Evolutionary conservation across 192 early-diverging fungal species (phyloP).

Genomic region (Allomyces javanicus): DNA sequence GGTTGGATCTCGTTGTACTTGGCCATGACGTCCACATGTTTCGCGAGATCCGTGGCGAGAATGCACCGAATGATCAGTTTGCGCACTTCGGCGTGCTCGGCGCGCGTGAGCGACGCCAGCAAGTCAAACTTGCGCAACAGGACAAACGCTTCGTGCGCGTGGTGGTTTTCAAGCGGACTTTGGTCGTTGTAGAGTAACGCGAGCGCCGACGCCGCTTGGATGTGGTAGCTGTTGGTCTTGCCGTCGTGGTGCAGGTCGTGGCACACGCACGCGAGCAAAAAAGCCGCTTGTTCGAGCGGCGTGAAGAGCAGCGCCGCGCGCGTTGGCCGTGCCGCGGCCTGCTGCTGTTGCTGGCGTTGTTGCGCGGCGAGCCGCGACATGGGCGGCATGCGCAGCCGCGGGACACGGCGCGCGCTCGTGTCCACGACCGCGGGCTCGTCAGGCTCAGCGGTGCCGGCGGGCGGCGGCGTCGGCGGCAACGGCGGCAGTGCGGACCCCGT

Average conservation of each 20-base stretch:
- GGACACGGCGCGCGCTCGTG: neutral
- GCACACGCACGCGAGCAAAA: neutral
- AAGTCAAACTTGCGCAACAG: conserved; percentile 9
- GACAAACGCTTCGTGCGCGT: conserved; percentile 3
- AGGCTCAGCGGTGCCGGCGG: neutral
- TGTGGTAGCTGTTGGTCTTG: neutral
- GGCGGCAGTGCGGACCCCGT: neutral
- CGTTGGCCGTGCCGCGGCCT: too few relatives aligned
- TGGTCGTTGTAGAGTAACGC: conserved; percentile 29
- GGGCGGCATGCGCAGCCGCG: neutral
- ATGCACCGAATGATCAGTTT: conserved; percentile 25
- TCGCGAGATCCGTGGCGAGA: conserved; percentile 26
- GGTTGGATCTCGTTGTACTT: conserved; percentile 17
- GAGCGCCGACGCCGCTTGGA: conserved; percentile 2
- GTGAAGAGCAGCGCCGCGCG: neutral
- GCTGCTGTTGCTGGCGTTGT: too few relatives aligned
- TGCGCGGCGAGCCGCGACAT: too few relatives aligned
- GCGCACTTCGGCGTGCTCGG: conserved; percentile 13
- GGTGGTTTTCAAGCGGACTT: conserved; percentile 27
- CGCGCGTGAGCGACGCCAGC: conserved; percentile 6
- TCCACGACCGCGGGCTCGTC: too few relatives aligned
- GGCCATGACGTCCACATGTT: conserved; percentile 22
- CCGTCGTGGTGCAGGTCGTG: neutral
- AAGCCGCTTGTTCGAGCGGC: neutral
- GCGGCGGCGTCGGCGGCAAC: neutral